Evolutionary conservation across 495 filamentous ascomycete species (phyloP), one percentile per base, ranked within the genome.

Genomic region (Penicillium mononematosum): DNA sequence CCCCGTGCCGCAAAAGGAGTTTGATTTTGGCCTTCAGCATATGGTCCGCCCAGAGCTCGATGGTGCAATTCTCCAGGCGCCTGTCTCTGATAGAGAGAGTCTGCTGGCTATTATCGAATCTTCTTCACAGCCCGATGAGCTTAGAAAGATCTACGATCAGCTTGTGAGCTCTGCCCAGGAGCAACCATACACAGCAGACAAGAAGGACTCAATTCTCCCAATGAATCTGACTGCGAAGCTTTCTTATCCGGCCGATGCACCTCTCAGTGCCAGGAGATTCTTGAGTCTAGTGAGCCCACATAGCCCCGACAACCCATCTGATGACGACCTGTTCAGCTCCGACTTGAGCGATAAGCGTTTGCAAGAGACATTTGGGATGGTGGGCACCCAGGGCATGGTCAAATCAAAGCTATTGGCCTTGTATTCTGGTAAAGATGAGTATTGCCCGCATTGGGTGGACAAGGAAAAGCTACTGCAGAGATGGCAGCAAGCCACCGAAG

Each of bases 291-390:
- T 78, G 7, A 85, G 79, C 39, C 77, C 79, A 1, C 79, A 79
- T 25, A 76, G 73, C 45, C 71, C 81, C 27, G 63, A 84, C 70
- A 58, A 69, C 29, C 79, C 75, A 5, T 87, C 89, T 12, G 86
- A 87, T 46, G 93, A 98, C 71, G 94, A 98, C 69, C 88, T 88
- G 59, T 98, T 97, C 74, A 90, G 87, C 56, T 88, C 88, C 7
- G 90, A 93, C 68, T 73, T 96, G 45, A 66, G 70, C 0, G 85
- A 89, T 46, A 70, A 81, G 47, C 70, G 78, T 51, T 70, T 92
- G 43, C 50, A 58, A 44, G 62, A 72, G 43, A 89, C 81, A 25
- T 96, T 94, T 81, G 90, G 89, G 2, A 67, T 49, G 52, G 71
- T 88, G 41, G 77, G 77, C 25, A 58, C 78, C 50, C 62, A 76